A percentile compares a stretch with the other conserved stretches of the same genome.
Evolutionary conservation across 1,284 basidiomycete species (phyloP).

Genomic region (Pulveroboletus ridleyi): DNA sequence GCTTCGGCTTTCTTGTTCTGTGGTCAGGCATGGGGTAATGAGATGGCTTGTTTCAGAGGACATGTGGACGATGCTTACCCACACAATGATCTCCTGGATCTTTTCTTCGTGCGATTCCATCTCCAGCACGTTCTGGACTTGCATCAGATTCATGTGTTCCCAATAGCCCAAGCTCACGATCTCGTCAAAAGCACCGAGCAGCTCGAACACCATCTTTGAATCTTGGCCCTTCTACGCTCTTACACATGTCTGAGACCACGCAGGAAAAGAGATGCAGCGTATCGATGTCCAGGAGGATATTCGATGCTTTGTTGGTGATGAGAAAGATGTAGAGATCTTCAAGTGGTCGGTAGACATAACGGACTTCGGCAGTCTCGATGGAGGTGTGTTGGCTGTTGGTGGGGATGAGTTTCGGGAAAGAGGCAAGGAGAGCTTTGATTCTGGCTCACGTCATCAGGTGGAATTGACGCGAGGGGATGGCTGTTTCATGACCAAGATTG

Average conservation of each 20-base stretch:
- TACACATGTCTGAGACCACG: slow-evolving; percentile 93
- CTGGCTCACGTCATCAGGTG: slow-evolving; percentile 92
- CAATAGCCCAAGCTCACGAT: slow-evolving; percentile 94
- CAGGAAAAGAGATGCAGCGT: slow-evolving; percentile 95
- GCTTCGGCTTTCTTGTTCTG: slow-evolving; percentile 99
- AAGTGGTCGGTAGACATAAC: slow-evolving; percentile 98
- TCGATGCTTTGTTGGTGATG: slow-evolving; percentile 98
- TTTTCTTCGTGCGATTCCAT: slow-evolving; percentile 99
- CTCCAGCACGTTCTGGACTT: slow-evolving; percentile 93
- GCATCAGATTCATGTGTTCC: slow-evolving; percentile 92
- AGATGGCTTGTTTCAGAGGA: slow-evolving; percentile 2
- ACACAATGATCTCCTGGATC: slow-evolving; percentile 98
- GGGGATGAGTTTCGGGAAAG: slow-evolving; percentile 99
- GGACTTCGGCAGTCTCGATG: slow-evolving; percentile 91
- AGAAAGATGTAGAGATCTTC: slow-evolving; percentile 98
- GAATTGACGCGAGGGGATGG: slow-evolving; percentile 97
- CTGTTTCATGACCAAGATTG: slow-evolving; percentile 47
- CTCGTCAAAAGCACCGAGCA: slow-evolving; percentile 97
- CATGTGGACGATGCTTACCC: slow-evolving; percentile 54
- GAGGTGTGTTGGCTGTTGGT: slow-evolving; percentile 97
- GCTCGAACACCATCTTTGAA: slow-evolving; percentile 92
- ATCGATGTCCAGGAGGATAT: slow-evolving; percentile 98
- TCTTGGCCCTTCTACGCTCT: slow-evolving; percentile 90
- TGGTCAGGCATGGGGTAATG: background rate
- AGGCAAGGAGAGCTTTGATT: slow-evolving; percentile 95